Evolutionary conservation across 495 filamentous ascomycete species (phyloP).

Genomic region (Aspergillus steynii): DNA sequence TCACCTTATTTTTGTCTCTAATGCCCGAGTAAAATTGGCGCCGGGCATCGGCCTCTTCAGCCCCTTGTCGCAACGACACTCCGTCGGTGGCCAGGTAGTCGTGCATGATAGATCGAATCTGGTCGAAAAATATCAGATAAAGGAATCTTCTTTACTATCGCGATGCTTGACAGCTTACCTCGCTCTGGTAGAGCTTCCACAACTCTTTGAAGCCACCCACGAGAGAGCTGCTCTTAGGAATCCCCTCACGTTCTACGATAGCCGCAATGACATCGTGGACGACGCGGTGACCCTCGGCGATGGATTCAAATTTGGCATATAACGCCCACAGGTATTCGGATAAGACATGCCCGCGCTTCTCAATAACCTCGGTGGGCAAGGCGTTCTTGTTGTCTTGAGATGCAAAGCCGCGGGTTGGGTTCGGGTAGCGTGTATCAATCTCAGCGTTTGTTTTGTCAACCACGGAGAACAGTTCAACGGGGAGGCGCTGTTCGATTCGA

Average conservation of each 20-base stretch:
- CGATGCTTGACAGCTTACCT: conserved; percentile 44
- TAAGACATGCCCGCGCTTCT: conserved; percentile 75
- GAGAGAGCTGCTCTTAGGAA: conserved; percentile 55
- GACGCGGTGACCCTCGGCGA: conserved; percentile 92
- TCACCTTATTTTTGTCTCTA: conserved; percentile 67
- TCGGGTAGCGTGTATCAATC: conserved; percentile 86
- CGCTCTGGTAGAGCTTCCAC: conserved; percentile 88
- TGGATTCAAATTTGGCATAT: conserved; percentile 95
- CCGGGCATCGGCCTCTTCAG: conserved; percentile 45
- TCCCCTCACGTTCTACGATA: conserved; percentile 74
- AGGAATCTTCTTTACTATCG: not conserved
- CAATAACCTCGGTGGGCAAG: conserved; percentile 64
- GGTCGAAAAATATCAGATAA: conserved; percentile 39
- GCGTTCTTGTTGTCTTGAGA: conserved; percentile 48
- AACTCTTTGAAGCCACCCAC: conserved; percentile 84
- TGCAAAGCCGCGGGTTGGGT: conserved; percentile 58
- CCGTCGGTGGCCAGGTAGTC: conserved; percentile 97
- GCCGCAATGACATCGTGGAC: conserved; percentile 86
- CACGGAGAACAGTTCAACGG: conserved; percentile 89
- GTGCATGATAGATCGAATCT: conserved; percentile 88
- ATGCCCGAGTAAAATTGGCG: conserved; percentile 61
- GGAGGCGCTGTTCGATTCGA: conserved; percentile 86
- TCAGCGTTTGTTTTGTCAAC: conserved; percentile 95
- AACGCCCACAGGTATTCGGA: conserved; percentile 88
- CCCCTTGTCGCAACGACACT: conserved; percentile 54